Conservation (phyloP, 192 early-diverging fungal genomes). For the Radiomyces spectabilis region DNA sequence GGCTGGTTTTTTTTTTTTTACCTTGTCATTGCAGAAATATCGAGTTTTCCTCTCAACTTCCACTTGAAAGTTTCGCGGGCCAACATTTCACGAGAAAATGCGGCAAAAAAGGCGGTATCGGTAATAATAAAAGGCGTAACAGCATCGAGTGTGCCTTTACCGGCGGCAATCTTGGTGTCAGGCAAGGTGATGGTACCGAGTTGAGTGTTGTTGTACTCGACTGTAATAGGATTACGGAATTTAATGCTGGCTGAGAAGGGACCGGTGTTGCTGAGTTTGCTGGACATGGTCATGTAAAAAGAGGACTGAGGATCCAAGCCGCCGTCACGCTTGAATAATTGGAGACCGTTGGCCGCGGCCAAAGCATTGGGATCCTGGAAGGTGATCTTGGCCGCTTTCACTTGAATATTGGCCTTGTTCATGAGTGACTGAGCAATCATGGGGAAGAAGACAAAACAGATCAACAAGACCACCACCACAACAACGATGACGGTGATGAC, state of each 20-base stretch:
- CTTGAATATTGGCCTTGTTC: slow-evolving; percentile 30
- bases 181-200: slow-evolving; percentile 34
- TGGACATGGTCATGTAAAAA: slow-evolving; percentile 32
- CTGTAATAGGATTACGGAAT: slow-evolving; percentile 34
- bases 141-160: slow-evolving; percentile 26
- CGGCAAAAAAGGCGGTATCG: slow-evolving; percentile 30
- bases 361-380: slow-evolving; percentile 14
- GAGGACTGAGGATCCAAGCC: slow-evolving; percentile 16
- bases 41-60: slow-evolving; percentile 15
- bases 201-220: slow-evolving; percentile 30
- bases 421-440: slow-evolving; percentile 39
- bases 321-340: slow-evolving; percentile 10
- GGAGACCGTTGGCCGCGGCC: background rate
- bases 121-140: slow-evolving; percentile 28
- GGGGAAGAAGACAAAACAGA: slow-evolving; percentile 47
- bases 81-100: slow-evolving; percentile 43
- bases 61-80: slow-evolving; percentile 23
- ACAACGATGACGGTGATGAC: slow-evolving; percentile 36
- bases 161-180: slow-evolving; percentile 34
- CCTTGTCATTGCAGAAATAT: slow-evolving; percentile 22
- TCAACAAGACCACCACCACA: slow-evolving; percentile 38
- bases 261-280: slow-evolving; percentile 34
- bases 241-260: slow-evolving; percentile 41
- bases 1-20: background rate
- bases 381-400: slow-evolving; percentile 33